These are phyloP conservation scores for Kalanchoe fedtschenkoi DNA, from an alignment of 164 flowering plant species.

Conservation along the genomic window DNA sequence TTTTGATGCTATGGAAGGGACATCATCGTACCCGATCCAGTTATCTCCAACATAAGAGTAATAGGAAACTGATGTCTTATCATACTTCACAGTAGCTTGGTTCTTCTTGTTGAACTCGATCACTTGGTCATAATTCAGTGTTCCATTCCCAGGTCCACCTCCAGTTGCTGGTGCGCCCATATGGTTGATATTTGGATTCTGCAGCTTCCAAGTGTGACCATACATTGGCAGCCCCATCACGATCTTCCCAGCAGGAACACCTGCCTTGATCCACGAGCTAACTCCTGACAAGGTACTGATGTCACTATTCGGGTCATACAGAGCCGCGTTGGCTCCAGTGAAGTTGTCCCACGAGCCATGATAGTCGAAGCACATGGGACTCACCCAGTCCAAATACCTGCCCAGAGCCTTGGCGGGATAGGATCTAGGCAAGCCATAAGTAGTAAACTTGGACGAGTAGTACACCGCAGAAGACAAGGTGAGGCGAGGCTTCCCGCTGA, in stretches of 20 bases:
- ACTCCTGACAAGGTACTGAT: conserved; percentile 17
- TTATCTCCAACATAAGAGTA: conserved; percentile 18
- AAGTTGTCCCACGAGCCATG: conserved; percentile 14
- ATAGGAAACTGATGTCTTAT: conserved; percentile 14
- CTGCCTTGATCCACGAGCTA: conserved; percentile 19
- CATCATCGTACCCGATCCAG: conserved; percentile 39
- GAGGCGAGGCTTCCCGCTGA: background rate
- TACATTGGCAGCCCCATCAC: conserved; percentile 20
- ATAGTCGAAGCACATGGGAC: conserved; percentile 23
- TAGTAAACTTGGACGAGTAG: conserved; percentile 4
- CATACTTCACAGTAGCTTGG: conserved; percentile 16
- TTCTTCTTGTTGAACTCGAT: conserved; percentile 15
- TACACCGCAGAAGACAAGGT: conserved; percentile 15
- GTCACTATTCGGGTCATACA: conserved; percentile 13
- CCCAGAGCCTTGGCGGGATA: conserved; percentile 10
- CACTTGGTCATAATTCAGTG: conserved; percentile 4
- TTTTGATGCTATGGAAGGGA: conserved; percentile 12
- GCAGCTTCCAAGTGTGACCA: conserved; percentile 19
- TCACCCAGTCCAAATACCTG: conserved; percentile 15
- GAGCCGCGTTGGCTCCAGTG: conserved; percentile 17
- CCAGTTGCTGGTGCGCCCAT: conserved; percentile 15
- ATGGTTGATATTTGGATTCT: conserved; percentile 13
- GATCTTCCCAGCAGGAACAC: conserved; percentile 16
- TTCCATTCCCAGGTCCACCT: conserved; percentile 14
- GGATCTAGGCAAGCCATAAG: background rate